Percentiles rank a stretch among this genome's conserved stretches.
These are phyloP conservation scores for Hanseniaspora vineae DNA, from an alignment of 805 yeast species.

Conservation along the genomic window DNA sequence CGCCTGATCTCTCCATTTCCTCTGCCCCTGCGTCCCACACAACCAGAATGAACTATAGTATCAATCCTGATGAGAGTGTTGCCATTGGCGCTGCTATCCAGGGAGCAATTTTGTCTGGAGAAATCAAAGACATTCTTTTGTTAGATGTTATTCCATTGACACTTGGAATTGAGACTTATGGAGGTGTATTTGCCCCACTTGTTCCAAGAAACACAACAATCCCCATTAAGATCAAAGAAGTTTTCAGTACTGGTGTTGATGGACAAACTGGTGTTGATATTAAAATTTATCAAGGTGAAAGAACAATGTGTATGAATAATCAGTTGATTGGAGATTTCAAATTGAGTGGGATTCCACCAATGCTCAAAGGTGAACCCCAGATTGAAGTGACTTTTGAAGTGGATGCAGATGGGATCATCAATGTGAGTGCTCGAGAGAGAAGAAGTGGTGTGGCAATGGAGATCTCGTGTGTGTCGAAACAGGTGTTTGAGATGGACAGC, in stretches of 20 bases:
- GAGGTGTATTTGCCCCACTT: constrained; percentile 70
- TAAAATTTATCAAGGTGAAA: constrained; percentile 70
- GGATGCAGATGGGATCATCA: constrained; percentile 74
- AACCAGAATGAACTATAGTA: constrained; percentile 48
- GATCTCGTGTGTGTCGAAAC: neutral
- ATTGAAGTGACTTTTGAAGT: constrained; percentile 65
- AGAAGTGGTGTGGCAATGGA: constrained; percentile 38
- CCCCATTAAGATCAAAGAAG: constrained; percentile 62
- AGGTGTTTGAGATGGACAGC: neutral
- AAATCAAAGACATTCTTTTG: constrained; percentile 62
- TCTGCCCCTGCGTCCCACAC: constrained; percentile 11
- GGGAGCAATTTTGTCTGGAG: constrained; percentile 78
- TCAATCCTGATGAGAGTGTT: constrained; percentile 89
- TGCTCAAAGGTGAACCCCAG: constrained; percentile 73
- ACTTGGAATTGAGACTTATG: constrained; percentile 73
- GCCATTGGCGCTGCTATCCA: constrained; percentile 86
- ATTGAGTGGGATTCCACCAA: constrained; percentile 57
- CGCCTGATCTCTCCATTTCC: neutral
- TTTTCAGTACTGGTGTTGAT: constrained; percentile 72
- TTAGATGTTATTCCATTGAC: constrained; percentile 78
- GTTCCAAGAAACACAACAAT: constrained; percentile 69
- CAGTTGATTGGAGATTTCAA: constrained; percentile 65
- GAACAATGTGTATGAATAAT: constrained; percentile 67
- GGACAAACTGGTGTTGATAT: constrained; percentile 77
- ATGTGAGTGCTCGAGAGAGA: constrained; percentile 70